phyloP scores from a whole-genome alignment of 768 basidiomycete genomes.

The Pisolithus orientalis region DNA sequence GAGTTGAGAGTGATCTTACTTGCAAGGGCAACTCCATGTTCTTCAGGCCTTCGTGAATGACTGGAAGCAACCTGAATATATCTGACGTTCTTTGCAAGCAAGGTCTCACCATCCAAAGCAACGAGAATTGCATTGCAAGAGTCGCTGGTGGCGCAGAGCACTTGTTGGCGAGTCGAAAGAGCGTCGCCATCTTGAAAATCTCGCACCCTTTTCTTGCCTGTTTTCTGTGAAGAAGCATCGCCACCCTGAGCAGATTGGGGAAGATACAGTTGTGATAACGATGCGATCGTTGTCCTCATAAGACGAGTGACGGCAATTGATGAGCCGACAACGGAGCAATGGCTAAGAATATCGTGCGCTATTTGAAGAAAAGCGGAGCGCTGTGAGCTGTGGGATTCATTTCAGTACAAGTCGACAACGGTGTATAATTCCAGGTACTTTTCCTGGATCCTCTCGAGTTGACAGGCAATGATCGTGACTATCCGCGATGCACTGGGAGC shows the following conservation, averaged over 20 bases:
- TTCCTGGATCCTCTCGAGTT: slow-evolving; percentile 51
- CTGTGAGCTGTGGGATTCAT: slow-evolving; percentile 23
- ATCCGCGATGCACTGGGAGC: slow-evolving; percentile 51
- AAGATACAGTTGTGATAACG: slow-evolving; percentile 43
- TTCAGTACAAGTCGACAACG: slow-evolving; percentile 3
- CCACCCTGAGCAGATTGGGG: slow-evolving; percentile 20
- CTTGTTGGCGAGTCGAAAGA: slow-evolving; percentile 44
- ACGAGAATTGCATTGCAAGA: slow-evolving; percentile 49
- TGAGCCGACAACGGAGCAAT: slow-evolving; percentile 43
- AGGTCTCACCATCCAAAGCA: slow-evolving; percentile 53
- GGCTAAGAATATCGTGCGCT: slow-evolving; percentile 35
- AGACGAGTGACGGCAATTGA: slow-evolving; percentile 45
- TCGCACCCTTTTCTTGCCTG: slow-evolving; percentile 62
- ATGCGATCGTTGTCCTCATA: slow-evolving; percentile 45
- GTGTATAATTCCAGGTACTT: slow-evolving; percentile 33
- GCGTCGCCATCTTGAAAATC: slow-evolving; percentile 74
- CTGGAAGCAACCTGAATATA: slow-evolving; percentile 31
- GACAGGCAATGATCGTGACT: slow-evolving; percentile 46
- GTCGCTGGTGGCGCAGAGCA: slow-evolving; percentile 41
- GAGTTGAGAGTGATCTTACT: slow-evolving; percentile 51
- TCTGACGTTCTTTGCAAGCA: not conserved
- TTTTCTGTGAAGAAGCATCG: slow-evolving; percentile 26
- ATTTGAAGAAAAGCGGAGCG: slow-evolving; percentile 41
- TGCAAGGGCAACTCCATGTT: slow-evolving; percentile 47
- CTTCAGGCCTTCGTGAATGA: slow-evolving; percentile 40